Conservation (phyloP, 495 filamentous ascomycete genomes). For the Podospora australis region DNA sequence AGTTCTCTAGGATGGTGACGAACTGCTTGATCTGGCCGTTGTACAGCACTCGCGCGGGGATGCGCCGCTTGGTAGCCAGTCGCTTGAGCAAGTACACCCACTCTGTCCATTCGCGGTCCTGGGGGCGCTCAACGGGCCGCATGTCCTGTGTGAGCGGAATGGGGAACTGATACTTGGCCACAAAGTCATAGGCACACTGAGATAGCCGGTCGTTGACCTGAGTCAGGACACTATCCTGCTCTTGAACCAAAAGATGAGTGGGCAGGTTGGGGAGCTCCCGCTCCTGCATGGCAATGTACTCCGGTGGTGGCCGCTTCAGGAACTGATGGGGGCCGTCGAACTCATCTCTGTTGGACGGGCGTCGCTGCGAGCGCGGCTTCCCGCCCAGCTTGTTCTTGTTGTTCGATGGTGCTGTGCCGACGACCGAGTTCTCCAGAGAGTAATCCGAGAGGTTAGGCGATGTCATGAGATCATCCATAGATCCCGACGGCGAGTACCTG, state of each 20-base stretch:
- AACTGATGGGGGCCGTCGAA: constrained; percentile 83
- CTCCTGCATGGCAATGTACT: constrained; percentile 64
- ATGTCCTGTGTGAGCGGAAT: constrained; percentile 75
- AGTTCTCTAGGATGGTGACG: constrained; percentile 75
- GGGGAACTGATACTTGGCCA: constrained; percentile 84
- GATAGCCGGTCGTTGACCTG: constrained; percentile 78
- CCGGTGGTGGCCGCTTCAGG: constrained; percentile 58
- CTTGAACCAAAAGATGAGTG: constrained; percentile 71
- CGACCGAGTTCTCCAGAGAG: constrained; percentile 30
- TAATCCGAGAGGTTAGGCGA: constrained; percentile 39
- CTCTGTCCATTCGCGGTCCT: constrained; percentile 85
- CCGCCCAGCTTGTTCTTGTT: constrained; percentile 41
- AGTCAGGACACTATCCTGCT: constrained; percentile 74
- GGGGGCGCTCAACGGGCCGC: constrained; percentile 68
- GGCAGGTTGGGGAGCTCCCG: constrained; percentile 74
- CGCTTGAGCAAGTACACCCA: constrained; percentile 86
- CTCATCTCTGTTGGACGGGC: constrained; percentile 77
- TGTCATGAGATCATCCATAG: constrained; percentile 40
- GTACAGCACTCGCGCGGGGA: constrained; percentile 75
- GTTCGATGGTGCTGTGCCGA: constrained; percentile 25
- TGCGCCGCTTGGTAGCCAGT: constrained; percentile 75
- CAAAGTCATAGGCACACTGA: constrained; percentile 80
- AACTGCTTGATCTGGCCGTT: constrained; percentile 87
- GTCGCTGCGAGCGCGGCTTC: constrained; percentile 58
- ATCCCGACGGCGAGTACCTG: constrained; percentile 40